Evolutionary conservation across 2,329 filamentous ascomycete genomes (phyloP).

Genomic region (Fusarium begoniae): DNA sequence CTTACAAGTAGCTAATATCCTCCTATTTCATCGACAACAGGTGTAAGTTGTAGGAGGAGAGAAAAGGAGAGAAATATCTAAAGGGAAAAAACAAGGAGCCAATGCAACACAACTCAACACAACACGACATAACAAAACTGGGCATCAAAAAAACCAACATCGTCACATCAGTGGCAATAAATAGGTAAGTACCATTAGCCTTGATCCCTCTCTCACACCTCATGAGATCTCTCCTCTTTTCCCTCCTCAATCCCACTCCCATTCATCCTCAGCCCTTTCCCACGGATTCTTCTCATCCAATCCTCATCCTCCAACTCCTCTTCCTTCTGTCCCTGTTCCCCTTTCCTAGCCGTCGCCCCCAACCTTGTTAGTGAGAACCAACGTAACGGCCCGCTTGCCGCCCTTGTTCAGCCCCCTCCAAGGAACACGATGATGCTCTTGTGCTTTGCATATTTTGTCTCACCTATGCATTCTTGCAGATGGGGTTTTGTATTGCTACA

Average conservation of each 20-base stretch:
- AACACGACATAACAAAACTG: conserved; percentile 18
- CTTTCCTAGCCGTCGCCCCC: conserved; percentile 4
- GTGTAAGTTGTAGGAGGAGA: not conserved
- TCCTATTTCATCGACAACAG: not conserved
- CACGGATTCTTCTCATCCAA: conserved; percentile 16
- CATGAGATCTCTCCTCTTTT: conserved; percentile 4
- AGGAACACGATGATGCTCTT: conserved; percentile 23
- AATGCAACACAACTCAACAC: conserved; percentile 12
- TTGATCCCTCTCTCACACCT: conserved; percentile 24
- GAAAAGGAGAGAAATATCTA: not conserved
- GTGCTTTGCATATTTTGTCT: conserved; percentile 11
- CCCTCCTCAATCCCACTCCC: not conserved
- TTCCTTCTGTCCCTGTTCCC: not conserved
- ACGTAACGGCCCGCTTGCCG: conserved; percentile 14
- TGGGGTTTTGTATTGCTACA: not conserved
- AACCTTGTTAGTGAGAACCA: conserved; percentile 1
- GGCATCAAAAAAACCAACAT: conserved; percentile 18
- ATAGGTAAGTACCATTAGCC: conserved; percentile 6
- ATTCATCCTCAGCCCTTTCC: conserved; percentile 1
- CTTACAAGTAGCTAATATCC: not conserved
- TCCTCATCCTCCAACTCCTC: conserved; percentile 22
- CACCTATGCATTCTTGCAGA: not conserved
- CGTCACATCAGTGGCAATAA: conserved; percentile 31
- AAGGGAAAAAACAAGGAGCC: not conserved
- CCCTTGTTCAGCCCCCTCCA: conserved; percentile 18